phyloP scores from a whole-genome alignment of 768 basidiomycete genomes.

The Phylloporus sp. region DNA sequence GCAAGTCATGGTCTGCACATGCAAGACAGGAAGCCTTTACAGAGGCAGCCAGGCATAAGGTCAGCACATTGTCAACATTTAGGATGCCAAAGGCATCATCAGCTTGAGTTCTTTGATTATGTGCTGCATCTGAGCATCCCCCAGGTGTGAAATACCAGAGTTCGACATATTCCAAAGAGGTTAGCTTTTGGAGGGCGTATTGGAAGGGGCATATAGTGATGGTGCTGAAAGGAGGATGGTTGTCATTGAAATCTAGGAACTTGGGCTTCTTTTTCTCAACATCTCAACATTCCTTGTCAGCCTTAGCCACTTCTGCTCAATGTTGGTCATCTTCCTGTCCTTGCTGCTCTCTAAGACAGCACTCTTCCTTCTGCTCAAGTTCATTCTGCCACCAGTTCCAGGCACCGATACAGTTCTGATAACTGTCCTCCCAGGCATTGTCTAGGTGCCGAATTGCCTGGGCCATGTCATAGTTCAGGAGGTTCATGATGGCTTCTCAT shows the following conservation, averaged over 20 bases:
- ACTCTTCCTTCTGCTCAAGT: not conserved
- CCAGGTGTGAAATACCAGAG: slow-evolving; percentile 11
- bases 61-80: slow-evolving; percentile 1
- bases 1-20: slow-evolving; percentile 13
- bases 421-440: not conserved
- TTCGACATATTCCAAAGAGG: not conserved
- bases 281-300: not conserved
- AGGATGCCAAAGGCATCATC: slow-evolving; percentile 13
- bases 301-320: not conserved
- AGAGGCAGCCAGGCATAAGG: slow-evolving; percentile 11
- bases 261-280: not conserved
- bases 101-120: not conserved
- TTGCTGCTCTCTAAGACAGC: not conserved
- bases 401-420: not conserved
- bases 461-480: not conserved
- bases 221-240: not conserved
- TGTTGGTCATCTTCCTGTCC: not conserved
- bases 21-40: slow-evolving; percentile 18
- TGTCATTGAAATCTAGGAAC: not conserved
- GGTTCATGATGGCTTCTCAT: not conserved
- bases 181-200: slow-evolving; percentile 7
- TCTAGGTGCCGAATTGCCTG: rapidly evolving
- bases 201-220: not conserved
- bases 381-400: not conserved
- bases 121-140: not conserved